Evolutionary conservation across 2,329 filamentous ascomycete genomes (phyloP), one percentile per base, ranked within the genome.

Genomic region (Dactylellina haptotyla): DNA sequence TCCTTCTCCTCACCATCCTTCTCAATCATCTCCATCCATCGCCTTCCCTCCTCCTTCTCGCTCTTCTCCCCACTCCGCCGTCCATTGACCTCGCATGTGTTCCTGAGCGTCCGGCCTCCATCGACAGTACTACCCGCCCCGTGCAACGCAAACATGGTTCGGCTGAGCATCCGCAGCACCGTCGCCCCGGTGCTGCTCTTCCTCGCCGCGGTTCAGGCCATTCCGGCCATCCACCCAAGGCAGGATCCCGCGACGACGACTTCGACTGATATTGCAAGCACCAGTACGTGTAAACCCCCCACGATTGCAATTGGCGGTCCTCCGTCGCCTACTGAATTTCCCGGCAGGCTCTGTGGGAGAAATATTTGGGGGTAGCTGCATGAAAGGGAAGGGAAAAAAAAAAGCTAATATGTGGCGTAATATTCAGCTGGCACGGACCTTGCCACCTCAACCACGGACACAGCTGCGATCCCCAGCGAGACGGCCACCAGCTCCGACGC

Each of bases 121-220:
- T 51, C 37, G 16, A 48, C n/a, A n/a, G 50, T 56, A 16, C 50
- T 57, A 23, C 57, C 23, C 26, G 30, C 46, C 32, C 34, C 43
- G 39, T 30, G 5, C 61, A 65, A 65, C 58, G 37, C 53, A 54
- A 73, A 61, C 30, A 73, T 73, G 69, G 69, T 73, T 26, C 69
- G 69, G 39, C 43, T 66, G 56, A 73, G 46, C 61, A 46, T 66
- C 56, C 57, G 61, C 46, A 61, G 69, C 61, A 61, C 69, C 54
- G 23, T 73, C 18, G 69, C 61, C 32, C 53, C 69, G 48, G 59
- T 73, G 46, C 69, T 73, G 54, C 69, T 73, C 32, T 46, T 73
- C 61, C 64, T 62, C 54, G 69, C 61, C 30, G 46, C 51, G 9
- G 69, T 73, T 37, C 69, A 73, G 69, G 69, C 69, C 10, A 41